A percentile compares a stretch with the other conserved stretches of the same genome.
Evolutionary conservation across 192 early-diverging fungal genomes (phyloP).

Genomic region (Linnemannia schmuckeri): DNA sequence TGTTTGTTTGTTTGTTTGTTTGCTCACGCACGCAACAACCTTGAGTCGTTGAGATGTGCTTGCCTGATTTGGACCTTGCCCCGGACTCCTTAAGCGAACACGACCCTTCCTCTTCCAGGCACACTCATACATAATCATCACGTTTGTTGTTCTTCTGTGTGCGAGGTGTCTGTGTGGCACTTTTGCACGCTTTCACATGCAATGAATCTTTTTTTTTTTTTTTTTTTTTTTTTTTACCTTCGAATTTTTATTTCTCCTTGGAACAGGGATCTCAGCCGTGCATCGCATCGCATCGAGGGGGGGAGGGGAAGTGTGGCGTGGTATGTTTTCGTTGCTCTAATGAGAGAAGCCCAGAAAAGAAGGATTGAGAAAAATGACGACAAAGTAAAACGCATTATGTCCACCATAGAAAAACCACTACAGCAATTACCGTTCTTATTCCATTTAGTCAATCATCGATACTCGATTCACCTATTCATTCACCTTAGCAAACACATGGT

Average conservation of each 20-base stretch:
- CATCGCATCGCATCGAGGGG: not conserved
- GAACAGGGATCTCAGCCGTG: not conserved
- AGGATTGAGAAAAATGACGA: not conserved
- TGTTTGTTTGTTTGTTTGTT: constrained; percentile 10
- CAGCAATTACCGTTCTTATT: not conserved
- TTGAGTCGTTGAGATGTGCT: not conserved
- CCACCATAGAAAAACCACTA: not conserved
- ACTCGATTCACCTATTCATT: not conserved
- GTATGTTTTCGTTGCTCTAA: not conserved
- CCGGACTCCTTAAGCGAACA: constrained; percentile 50
- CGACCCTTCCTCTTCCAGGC: not conserved
- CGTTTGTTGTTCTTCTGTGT: not conserved
- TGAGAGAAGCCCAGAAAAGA: not conserved
- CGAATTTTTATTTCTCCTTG: constrained; percentile 23
- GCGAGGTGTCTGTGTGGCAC: not conserved
- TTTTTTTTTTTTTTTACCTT: no score
- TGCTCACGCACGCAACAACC: not conserved
- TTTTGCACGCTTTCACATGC: constrained; percentile 1
- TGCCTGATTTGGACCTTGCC: constrained; percentile 44
- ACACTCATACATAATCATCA: not conserved
- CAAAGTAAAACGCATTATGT: not conserved
- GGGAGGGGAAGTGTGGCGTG: not conserved
- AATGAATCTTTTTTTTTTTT: not conserved
- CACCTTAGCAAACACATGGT: not conserved
- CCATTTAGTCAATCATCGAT: not conserved